Evolutionary conservation across 2,329 filamentous ascomycete genomes (phyloP), one percentile per base, ranked within the genome.

Genomic region (Pseudogymnoascus sp.): DNA sequence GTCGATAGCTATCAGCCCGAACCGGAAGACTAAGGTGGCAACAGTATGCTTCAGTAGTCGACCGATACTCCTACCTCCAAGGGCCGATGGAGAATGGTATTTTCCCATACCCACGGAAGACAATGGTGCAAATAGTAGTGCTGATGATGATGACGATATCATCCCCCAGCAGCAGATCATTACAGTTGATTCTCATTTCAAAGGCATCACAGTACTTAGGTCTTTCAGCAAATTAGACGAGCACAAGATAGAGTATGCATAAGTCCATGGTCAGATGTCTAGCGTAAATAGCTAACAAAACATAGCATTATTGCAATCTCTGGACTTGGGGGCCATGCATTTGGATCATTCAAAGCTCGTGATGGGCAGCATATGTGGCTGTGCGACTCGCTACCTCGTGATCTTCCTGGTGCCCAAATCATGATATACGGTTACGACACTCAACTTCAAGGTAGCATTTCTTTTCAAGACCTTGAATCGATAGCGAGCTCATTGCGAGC

Each of bases 371-470:
- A 55, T 30, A 55, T 55, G 45, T 55, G 45, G 45, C 19, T 55
- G n/a, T 55, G 45, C 25, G 45, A 55, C 45, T 55, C 45, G 19
- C 45, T 55, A 33, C 45, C 45, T 5, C 45, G 45, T 19, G 45
- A 19, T 55, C 25, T 55, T 30, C 45, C 25, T 1, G 45, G 45
- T 19, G 25, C 45, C 25, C 25, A 55, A 55, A 55, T 55, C 12
- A 55, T 55, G 45, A 55, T 55, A 55, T 55, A 55, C 23, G 45
- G 45, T 3, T 55, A 55, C 45, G 25, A 55, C n/a, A 33, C 45
- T 33, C 45, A 55, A 19, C 45, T 55, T 30, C n/a, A 55, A 19
- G 25, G 45, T 1, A 55, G 25, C 12, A 30, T 9, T 19, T 55
- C 45, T 6, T 55, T 55, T 33, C 45, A 55, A n/a, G 45, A 55